Evolutionary conservation across 345 rosid species (phyloP).

Genomic region (Brassica incana): DNA sequence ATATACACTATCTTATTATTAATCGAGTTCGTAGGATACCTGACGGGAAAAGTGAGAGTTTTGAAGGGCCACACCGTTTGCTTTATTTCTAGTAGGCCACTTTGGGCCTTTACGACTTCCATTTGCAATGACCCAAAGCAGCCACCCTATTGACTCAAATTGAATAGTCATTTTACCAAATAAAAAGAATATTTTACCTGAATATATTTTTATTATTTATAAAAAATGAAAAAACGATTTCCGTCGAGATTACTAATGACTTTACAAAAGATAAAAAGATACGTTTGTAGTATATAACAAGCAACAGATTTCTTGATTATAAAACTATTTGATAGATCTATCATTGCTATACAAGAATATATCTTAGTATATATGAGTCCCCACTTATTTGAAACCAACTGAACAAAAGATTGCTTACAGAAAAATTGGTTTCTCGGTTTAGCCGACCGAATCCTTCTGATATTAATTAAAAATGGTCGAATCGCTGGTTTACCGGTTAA

Average conservation of each 20-base stretch:
- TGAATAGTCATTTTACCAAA: background rate
- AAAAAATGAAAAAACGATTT: too few species aligned
- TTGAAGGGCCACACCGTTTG: background rate
- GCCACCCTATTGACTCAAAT: background rate
- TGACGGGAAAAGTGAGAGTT: background rate
- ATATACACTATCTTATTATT: too few species aligned
- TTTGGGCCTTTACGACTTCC: background rate
- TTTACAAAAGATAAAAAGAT: too few species aligned
- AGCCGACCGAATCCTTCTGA: background rate
- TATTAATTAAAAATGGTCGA: background rate
- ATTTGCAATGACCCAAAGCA: background rate
- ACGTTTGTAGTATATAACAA: background rate
- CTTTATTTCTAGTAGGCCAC: background rate
- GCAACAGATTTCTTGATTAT: too few species aligned
- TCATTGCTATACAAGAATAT: too few species aligned
- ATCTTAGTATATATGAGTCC: background rate
- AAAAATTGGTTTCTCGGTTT: background rate
- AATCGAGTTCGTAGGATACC: too few species aligned
- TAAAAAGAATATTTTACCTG: background rate
- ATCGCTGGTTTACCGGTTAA: background rate
- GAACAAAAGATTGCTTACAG: background rate
- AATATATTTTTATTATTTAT: too few species aligned
- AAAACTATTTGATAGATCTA: too few species aligned
- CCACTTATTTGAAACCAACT: background rate
- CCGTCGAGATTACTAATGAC: background rate